Evolutionary conservation across 441 rosid genomes (phyloP), one percentile per base, ranked within the genome.

Genomic region (Adansonia grandidieri): DNA sequence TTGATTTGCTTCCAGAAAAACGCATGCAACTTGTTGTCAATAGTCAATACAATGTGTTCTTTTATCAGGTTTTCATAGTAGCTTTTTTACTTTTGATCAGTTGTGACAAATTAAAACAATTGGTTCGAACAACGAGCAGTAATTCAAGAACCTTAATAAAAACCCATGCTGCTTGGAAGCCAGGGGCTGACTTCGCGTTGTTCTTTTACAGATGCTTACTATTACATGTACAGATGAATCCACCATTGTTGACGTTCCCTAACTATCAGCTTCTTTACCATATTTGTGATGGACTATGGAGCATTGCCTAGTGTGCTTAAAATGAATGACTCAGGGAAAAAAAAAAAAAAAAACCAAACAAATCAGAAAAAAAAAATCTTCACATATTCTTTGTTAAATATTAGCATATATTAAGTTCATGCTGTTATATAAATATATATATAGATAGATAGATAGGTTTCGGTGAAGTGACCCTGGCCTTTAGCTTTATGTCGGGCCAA

Each of bases 141-240:
- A 4, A 24, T 53, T 51, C 45, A 53, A 17, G 51, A 71, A 80
- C 65, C 79, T 60, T 37, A 0, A 44, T 53, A 40, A 54, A n/a
- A 51, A 66, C 56, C 72, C 45, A 63, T 15, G 51, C 9, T 11
- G 28, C 15, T 64, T 74, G 11, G 78, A 80, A 47, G 71, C 74
- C 69, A 76, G 45, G 77, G 72, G 42, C 77, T 74, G 77, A 54
- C 77, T 56, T 72, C 32, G 74, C 24, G 20, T 44, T 57, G 1
- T 56, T 56, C 14, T n/a, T 20, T 24, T 40, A 17, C 53, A 32
- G 37, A 20, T 32, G 37, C 44, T 4, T 42, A 42, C 73, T 47
- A 9, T 13, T 19, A 4, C 54, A n/a, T 68, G 72, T 11, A 44
- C 8, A 60, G 57, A 60, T 61, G 40, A 13, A 45, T 74, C 70